These are phyloP conservation scores for Acanthamoeba quina DNA, from an alignment of 208 protist species.

Conservation along the genomic window DNA sequence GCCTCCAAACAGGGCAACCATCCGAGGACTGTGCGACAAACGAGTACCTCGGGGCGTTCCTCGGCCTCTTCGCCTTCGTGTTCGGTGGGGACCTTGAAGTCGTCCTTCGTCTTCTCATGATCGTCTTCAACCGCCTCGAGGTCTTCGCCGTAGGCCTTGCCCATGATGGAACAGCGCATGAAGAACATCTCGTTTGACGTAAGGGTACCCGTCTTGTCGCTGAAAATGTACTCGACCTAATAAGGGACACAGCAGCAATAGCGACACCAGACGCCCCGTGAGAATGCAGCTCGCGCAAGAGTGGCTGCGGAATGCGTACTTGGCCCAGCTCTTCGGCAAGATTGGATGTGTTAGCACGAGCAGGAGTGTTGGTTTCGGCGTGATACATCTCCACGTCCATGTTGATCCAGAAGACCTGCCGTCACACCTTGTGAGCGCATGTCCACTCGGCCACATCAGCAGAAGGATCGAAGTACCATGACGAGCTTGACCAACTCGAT, in stretches of 20 bases:
- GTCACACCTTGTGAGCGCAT: neutral
- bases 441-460: neutral
- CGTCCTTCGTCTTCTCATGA: neutral
- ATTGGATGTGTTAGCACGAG: conserved; percentile 88
- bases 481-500: conserved; percentile 89
- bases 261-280: neutral
- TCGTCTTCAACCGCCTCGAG: neutral
- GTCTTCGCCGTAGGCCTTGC: conserved; percentile 71
- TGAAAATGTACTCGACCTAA: conserved; percentile 82
- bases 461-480: conserved; percentile 72
- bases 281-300: neutral
- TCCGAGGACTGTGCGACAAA: neutral
- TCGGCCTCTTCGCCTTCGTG: neutral
- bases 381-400: conserved; percentile 83
- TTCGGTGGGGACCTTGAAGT: conserved; percentile 30
- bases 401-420: conserved; percentile 70
- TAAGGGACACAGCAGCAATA: neutral
- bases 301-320: conserved; percentile 17
- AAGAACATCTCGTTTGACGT: conserved; percentile 91
- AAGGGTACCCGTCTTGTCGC: conserved; percentile 93
- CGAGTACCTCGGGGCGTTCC: neutral
- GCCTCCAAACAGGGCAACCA: neutral
- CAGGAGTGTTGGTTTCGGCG: conserved; percentile 82
- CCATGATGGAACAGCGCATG: conserved; percentile 82
- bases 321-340: conserved; percentile 91